phyloP scores from a whole-genome alignment of 495 filamentous ascomycete species.

The Xylaria flabelliformis region DNA sequence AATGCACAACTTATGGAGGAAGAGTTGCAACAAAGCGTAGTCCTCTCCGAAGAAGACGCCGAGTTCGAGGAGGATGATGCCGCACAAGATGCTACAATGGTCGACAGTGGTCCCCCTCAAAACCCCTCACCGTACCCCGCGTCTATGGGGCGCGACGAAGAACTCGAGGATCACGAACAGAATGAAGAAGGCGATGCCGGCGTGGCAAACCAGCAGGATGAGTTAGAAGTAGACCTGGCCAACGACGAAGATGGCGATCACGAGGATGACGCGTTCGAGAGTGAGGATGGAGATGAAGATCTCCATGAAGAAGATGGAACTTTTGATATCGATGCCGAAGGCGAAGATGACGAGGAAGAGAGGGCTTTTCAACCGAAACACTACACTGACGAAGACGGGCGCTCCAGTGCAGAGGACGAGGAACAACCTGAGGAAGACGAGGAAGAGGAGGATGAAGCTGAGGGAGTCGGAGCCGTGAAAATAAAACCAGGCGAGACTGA shows the following conservation, averaged over 20 bases:
- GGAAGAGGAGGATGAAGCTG: slow-evolving; percentile 56
- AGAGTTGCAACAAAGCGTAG: slow-evolving; percentile 56
- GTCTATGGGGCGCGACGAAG: slow-evolving; percentile 33
- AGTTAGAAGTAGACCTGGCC: slow-evolving; percentile 30
- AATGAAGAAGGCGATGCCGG: slow-evolving; percentile 53
- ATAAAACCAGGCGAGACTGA: slow-evolving; percentile 63
- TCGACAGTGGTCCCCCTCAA: not conserved
- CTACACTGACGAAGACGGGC: slow-evolving; percentile 17
- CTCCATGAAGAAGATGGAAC: slow-evolving; percentile 50
- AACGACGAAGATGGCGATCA: slow-evolving; percentile 19
- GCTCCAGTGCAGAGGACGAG: slow-evolving; percentile 47
- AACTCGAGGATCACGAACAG: slow-evolving; percentile 58
- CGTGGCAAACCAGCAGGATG: slow-evolving; percentile 36
- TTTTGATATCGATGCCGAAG: slow-evolving; percentile 42
- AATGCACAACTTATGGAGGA: slow-evolving; percentile 58
- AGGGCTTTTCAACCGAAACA: slow-evolving; percentile 15
- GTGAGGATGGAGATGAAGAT: slow-evolving; percentile 48
- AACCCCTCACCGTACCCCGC: not conserved
- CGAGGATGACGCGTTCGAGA: slow-evolving; percentile 50
- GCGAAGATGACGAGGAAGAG: slow-evolving; percentile 53
- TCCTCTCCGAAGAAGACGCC: slow-evolving; percentile 51
- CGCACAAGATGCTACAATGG: slow-evolving; percentile 3
- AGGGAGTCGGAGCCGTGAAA: slow-evolving; percentile 80
- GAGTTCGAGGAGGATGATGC: slow-evolving; percentile 40
- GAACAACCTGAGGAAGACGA: slow-evolving; percentile 43